phyloP scores from a whole-genome alignment of 2,329 filamentous ascomycete genomes.

The Colletotrichum tofieldiae region DNA sequence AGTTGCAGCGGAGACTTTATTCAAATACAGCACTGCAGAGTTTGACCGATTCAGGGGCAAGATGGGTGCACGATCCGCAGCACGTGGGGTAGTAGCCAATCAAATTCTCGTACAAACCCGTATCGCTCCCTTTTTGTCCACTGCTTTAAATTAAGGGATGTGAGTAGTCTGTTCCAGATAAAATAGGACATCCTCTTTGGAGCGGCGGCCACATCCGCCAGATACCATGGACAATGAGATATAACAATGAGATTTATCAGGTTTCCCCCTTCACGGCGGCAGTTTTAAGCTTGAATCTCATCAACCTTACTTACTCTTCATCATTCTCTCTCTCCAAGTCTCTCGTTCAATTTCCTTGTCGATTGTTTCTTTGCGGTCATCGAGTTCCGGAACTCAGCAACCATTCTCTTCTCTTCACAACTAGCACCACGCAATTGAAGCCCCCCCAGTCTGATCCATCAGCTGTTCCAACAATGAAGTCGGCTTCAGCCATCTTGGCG shows the following conservation, averaged over 20 bases:
- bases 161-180: constrained; percentile 27
- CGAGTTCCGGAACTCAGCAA: constrained; percentile 30
- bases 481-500: constrained; percentile 30
- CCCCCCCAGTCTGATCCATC: accelerated
- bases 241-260: background rate
- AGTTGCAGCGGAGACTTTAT: background rate
- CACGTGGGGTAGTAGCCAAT: constrained; percentile 3
- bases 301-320: background rate
- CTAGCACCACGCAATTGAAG: background rate
- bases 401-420: background rate
- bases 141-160: constrained; percentile 27
- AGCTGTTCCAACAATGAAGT: constrained; percentile 30
- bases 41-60: constrained; percentile 1
- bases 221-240: background rate
- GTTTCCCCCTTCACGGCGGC: background rate
- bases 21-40: constrained; percentile 9
- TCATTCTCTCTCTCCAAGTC: background rate
- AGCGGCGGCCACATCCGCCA: background rate
- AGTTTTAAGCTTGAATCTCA: background rate
- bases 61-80: constrained; percentile 18
- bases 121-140: background rate
- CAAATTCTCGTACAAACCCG: background rate
- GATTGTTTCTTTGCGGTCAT: background rate
- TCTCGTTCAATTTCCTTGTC: constrained; percentile 10
- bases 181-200: background rate